Conservation (phyloP, 1,284 basidiomycete genomes). For the Ceratorhiza oryzae-sativae region DNA sequence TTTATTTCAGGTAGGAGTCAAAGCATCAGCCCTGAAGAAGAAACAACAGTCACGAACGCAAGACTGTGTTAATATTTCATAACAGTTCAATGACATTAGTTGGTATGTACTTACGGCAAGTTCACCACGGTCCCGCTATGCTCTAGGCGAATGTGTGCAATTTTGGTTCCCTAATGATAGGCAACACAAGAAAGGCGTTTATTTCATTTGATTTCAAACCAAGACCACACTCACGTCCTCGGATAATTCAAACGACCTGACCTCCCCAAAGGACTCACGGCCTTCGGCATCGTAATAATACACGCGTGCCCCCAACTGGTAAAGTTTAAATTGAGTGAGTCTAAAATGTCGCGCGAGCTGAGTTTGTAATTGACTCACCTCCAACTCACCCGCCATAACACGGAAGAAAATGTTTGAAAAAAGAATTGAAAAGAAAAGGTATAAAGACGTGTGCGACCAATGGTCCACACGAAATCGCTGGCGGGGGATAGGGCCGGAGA, state of each 20-base stretch:
- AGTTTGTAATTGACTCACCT: constrained; percentile 15
- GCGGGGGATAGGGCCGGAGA: constrained; percentile 38
- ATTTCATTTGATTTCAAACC: background rate
- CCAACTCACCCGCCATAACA: constrained; percentile 12
- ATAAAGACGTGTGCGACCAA: constrained; percentile 26
- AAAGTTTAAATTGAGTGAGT: constrained; percentile 23
- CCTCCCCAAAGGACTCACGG: constrained; percentile 5
- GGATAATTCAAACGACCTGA: background rate
- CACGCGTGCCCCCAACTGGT: constrained; percentile 21
- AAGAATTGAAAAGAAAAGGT: constrained; percentile 11
- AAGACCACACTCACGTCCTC: constrained; percentile 4
- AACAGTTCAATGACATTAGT: background rate
- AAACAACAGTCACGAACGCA: constrained; percentile 20
- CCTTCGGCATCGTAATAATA: constrained; percentile 30
- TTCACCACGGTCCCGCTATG: constrained; percentile 7
- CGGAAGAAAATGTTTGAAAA: constrained; percentile 4
- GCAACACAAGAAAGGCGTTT: too few species aligned
- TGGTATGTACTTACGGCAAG: constrained; percentile 26
- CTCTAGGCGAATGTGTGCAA: constrained; percentile 19
- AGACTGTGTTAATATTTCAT: constrained; percentile 29
- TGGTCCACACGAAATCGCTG: constrained; percentile 38
- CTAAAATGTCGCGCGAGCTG: constrained; percentile 2
- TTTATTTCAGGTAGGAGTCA: constrained; percentile 1
- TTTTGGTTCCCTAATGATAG: constrained; percentile 23
- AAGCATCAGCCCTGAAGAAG: constrained; percentile 17